Evolutionary conservation across 2,329 filamentous ascomycete species (phyloP).

Genomic region (Cercospora brassicicola): DNA sequence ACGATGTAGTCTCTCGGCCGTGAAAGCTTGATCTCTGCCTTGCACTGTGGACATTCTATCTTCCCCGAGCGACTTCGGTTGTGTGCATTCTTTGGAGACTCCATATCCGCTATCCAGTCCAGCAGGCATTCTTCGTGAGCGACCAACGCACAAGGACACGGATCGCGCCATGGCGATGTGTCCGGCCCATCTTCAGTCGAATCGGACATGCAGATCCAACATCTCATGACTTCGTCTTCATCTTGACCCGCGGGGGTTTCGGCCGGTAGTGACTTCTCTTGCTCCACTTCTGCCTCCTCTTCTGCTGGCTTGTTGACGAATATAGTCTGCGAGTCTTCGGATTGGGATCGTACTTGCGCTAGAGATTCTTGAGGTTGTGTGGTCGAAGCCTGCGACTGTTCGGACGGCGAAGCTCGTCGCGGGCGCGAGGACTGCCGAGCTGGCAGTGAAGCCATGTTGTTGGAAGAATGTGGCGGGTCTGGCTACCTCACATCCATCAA

Average conservation of each 20-base stretch:
- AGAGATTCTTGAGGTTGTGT: constrained; percentile 15
- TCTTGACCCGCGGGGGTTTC: constrained; percentile 22
- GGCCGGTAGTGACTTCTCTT: constrained; percentile 12
- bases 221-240: constrained; percentile 53
- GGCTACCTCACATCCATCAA: not conserved
- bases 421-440: constrained; percentile 32
- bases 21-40: constrained; percentile 72
- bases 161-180: constrained; percentile 73
- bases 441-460: constrained; percentile 47
- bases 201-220: constrained; percentile 70
- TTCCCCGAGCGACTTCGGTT: constrained; percentile 53
- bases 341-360: constrained; percentile 38
- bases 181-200: constrained; percentile 63
- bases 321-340: constrained; percentile 50
- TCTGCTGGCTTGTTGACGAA: constrained; percentile 42
- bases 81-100: constrained; percentile 59
- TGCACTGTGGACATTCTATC: constrained; percentile 86
- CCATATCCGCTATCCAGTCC: constrained; percentile 89
- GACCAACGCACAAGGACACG: constrained; percentile 85
- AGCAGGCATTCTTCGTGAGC: constrained; percentile 89
- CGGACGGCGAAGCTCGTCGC: constrained; percentile 26
- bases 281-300: constrained; percentile 14
- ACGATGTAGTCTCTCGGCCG: constrained; percentile 74
- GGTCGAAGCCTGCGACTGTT: constrained; percentile 18
- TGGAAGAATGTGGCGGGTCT: not conserved